A percentile compares a stretch with the other conserved stretches of the same genome.
phyloP scores from a whole-genome alignment of 1,284 basidiomycete genomes.

The Pascua sp. region DNA sequence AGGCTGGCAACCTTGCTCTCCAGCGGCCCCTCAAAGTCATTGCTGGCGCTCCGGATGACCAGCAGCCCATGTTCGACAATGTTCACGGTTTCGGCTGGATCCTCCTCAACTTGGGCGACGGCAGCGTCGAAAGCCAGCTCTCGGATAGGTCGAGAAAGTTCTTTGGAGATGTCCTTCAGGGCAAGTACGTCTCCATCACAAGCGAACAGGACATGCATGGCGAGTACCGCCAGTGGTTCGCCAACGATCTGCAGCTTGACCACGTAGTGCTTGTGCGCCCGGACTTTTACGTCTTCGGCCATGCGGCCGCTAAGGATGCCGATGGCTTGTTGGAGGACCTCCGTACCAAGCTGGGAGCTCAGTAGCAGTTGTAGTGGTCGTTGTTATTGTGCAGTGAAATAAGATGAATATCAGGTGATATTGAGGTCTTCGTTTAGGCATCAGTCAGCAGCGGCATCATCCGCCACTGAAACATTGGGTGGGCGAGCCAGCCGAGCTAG shows the following conservation, averaged over 20 bases:
- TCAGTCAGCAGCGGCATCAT: no score
- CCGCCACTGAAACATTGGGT: no score
- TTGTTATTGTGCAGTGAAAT: not conserved
- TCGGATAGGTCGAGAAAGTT: not conserved
- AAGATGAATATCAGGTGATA: no score
- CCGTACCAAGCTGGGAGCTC: not conserved
- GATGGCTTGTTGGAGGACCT: constrained; percentile 2
- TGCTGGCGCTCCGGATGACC: no score
- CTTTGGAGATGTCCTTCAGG: not conserved
- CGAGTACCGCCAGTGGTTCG: constrained; percentile 12
- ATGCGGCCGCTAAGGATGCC: not conserved
- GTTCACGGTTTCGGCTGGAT: constrained; percentile 12
- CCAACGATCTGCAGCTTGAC: not conserved
- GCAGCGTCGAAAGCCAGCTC: not conserved
- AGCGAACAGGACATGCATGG: not conserved
- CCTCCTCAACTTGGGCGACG: constrained; percentile 5
- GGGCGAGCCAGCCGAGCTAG: no score
- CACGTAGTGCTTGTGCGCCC: constrained; percentile 9
- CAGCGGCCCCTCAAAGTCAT: constrained; percentile 1
- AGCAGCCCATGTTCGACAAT: constrained; percentile 5
- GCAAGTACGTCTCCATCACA: constrained; percentile 4
- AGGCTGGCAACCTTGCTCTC: constrained; percentile 6
- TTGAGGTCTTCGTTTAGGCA: no score
- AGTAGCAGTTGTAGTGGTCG: not conserved
- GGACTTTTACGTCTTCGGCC: constrained; percentile 17